A percentile compares a stretch with the other conserved stretches of the same genome.
Evolutionary conservation across 1,284 basidiomycete species (phyloP).

Genomic region (Boletus sp.): DNA sequence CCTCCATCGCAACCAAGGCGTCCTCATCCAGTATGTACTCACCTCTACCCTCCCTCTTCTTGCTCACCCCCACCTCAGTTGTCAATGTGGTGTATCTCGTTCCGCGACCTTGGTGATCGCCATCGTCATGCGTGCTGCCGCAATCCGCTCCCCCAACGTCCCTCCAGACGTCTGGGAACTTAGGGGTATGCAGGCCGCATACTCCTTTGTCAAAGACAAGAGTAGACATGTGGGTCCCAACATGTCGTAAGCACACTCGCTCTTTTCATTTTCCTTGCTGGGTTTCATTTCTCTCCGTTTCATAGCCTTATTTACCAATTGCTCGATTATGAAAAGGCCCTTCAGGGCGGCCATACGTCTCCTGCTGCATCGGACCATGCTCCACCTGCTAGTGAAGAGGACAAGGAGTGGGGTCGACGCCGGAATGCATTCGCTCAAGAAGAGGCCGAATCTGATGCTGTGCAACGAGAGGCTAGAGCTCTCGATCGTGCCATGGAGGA

Average conservation of each 20-base stretch:
- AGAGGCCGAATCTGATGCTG: slow-evolving; percentile 52
- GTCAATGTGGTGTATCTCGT: slow-evolving; percentile 94
- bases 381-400: slow-evolving; percentile 56
- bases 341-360: slow-evolving; percentile 51
- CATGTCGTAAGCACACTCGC: slow-evolving; percentile 73
- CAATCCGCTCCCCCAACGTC: slow-evolving; percentile 61
- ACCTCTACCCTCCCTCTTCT: not conserved
- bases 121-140: slow-evolving; percentile 91
- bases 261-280: slow-evolving; percentile 21
- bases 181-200: slow-evolving; percentile 90
- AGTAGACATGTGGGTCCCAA: slow-evolving; percentile 90
- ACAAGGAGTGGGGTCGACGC: slow-evolving; percentile 80
- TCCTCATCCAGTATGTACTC: slow-evolving; percentile 80
- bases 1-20: slow-evolving; percentile 67
- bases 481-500: slow-evolving; percentile 83
- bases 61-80: slow-evolving; percentile 47
- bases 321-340: slow-evolving; percentile 85
- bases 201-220: slow-evolving; percentile 86
- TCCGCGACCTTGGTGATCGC: slow-evolving; percentile 93
- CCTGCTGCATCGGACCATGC: slow-evolving; percentile 51
- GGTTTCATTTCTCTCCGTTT: slow-evolving; percentile 18
- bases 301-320: slow-evolving; percentile 92
- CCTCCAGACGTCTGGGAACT: slow-evolving; percentile 75
- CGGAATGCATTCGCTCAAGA: slow-evolving; percentile 50
- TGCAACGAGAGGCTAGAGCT: slow-evolving; percentile 69